Evolutionary conservation across 495 filamentous ascomycete species (phyloP), one percentile per base, ranked within the genome.

Genomic region (Penicillium tannophilum): DNA sequence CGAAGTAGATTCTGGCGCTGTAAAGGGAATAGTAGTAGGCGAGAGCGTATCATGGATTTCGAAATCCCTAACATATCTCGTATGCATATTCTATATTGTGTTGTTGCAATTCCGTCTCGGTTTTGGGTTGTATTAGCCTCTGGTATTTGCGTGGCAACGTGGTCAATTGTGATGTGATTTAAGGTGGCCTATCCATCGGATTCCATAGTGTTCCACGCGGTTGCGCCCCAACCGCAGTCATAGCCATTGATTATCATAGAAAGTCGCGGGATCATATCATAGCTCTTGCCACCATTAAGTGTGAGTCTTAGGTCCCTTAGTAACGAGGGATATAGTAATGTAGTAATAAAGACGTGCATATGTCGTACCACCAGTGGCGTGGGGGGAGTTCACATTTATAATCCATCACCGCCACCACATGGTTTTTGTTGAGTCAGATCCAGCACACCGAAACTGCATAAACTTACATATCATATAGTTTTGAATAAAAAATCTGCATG

Each of bases 401-500:
- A 41, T 41, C 39, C 39, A 17, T 36, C 33, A 36, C 12, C 33
- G 12, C 12, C 12, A 14, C 33, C 33, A 12, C 33, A 36, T 36
- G 33, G 33, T 12, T 36, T 23, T 36, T 10, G 9, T 36, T 14
- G 33, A 36, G 12, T 10, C 9, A 11, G 33, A 1, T 12, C 12
- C 10, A 36, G 9, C 12, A 36, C 33, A 36, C 33, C 33, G 33
- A 36, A 36, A 11, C 33, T 41, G 39, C 39, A 36, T 36, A 36
- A 28, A 28, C 28, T 28, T 28, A 28, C 28, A 28, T 28, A 41
- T 41, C 14, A 16, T 30, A 49, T 30, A 12, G 16, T 12, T 49
- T 17, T 17, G 12, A 51, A 52, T 26, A 50, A 48, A 62, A 68
- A 61, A 20, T 62, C 47, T 60, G 59, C 19, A 3, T n/a, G 33